Conservation (phyloP, 2,329 filamentous ascomycete genomes). For the Tolypocladium guangdongense region DNA sequence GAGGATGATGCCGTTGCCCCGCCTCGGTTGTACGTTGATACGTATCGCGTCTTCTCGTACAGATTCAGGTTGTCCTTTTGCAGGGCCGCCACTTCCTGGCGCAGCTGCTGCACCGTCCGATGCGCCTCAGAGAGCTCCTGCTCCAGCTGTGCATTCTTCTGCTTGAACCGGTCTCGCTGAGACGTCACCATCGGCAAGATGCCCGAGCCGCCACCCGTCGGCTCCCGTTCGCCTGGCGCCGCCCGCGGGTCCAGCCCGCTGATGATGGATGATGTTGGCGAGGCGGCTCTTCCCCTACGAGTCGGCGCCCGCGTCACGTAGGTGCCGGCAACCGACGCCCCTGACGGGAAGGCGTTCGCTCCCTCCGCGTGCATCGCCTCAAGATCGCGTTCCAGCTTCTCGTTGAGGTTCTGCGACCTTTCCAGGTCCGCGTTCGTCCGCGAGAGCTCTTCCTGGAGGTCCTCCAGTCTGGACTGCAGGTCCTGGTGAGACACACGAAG, state of each 20-base stretch:
- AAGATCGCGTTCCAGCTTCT: slow-evolving; percentile 86
- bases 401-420: slow-evolving; percentile 70
- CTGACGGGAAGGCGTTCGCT: slow-evolving; percentile 74
- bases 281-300: slow-evolving; percentile 58
- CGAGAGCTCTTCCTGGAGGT: slow-evolving; percentile 73
- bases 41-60: slow-evolving; percentile 95
- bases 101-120: slow-evolving; percentile 68
- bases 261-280: slow-evolving; percentile 95
- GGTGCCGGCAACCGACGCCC: slow-evolving; percentile 86
- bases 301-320: slow-evolving; percentile 57
- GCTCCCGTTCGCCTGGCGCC: slow-evolving; percentile 39
- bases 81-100: slow-evolving; percentile 81
- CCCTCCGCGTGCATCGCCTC: slow-evolving; percentile 78
- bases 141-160: slow-evolving; percentile 85
- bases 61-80: slow-evolving; percentile 94
- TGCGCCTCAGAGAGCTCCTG: slow-evolving; percentile 80
- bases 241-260: slow-evolving; percentile 77
- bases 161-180: slow-evolving; percentile 95
- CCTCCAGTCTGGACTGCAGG: slow-evolving; percentile 67
- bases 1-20: slow-evolving; percentile 48
- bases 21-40: slow-evolving; percentile 80
- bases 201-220: slow-evolving; percentile 65
- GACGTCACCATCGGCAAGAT: slow-evolving; percentile 98
- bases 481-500: slow-evolving; percentile 91
- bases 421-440: slow-evolving; percentile 78